Evolutionary conservation across 2,329 filamentous ascomycete species (phyloP).

Genomic region (Neofusicoccum ribis): DNA sequence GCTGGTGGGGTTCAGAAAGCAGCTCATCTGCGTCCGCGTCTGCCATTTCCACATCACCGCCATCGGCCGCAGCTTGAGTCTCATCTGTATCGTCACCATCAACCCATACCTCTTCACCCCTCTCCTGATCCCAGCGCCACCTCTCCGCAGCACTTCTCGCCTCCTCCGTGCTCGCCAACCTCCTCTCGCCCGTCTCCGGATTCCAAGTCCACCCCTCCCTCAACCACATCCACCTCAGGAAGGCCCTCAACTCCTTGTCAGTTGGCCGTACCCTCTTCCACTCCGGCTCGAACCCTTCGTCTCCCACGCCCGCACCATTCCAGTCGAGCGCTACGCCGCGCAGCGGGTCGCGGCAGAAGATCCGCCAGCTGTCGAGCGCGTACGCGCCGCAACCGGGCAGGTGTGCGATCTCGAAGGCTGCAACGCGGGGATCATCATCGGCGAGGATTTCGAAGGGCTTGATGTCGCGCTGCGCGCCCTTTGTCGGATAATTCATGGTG

Average conservation of each 20-base stretch:
- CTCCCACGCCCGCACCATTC: conserved; percentile 57
- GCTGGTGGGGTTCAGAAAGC: too few species aligned
- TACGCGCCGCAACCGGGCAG: conserved; percentile 74
- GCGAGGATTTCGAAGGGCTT: conserved; percentile 45
- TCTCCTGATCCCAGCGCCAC: conserved; percentile 58
- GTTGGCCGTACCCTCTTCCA: conserved; percentile 83
- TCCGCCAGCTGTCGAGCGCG: conserved; percentile 86
- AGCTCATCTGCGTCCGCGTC: neutral
- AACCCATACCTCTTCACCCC: conserved; percentile 57
- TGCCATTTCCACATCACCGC: conserved; percentile 5
- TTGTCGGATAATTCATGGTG: conserved; percentile 46
- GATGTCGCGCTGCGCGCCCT: conserved; percentile 39
- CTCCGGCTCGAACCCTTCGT: conserved; percentile 68
- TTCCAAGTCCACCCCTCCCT: conserved; percentile 84
- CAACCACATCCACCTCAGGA: conserved; percentile 88
- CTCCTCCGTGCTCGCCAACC: conserved; percentile 50
- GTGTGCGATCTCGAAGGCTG: conserved; percentile 82
- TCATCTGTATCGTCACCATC: conserved; percentile 27
- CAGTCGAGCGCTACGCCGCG: conserved; percentile 66
- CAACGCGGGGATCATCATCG: conserved; percentile 44
- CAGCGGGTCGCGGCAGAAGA: conserved; percentile 82
- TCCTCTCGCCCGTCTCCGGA: conserved; percentile 65
- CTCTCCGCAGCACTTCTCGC: neutral
- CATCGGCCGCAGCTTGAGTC: neutral
- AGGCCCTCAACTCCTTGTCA: conserved; percentile 89